These are phyloP conservation scores for Lycium ferocissimum DNA, from an alignment of 257 asterid species.

Conservation along the genomic window DNA sequence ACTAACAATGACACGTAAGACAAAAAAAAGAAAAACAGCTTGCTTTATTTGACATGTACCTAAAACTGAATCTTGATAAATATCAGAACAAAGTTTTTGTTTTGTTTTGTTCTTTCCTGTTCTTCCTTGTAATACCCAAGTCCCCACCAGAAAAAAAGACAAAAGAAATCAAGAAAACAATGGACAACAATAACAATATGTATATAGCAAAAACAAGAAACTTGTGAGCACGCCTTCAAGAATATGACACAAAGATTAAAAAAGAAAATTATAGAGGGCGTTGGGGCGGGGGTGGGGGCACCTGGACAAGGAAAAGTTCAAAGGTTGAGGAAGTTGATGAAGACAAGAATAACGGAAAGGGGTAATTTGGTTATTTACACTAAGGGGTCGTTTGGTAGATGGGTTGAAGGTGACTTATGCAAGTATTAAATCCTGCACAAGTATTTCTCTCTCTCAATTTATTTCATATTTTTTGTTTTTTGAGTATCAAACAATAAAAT, in stretches of 20 bases:
- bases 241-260: background rate
- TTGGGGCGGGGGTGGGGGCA: background rate
- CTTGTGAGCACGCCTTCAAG: constrained; percentile 25
- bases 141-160: background rate
- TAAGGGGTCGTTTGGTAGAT: too few species aligned
- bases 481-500: too few species aligned
- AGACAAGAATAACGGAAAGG: constrained; percentile 47
- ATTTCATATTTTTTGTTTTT: too few species aligned
- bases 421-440: too few species aligned
- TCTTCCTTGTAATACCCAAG: constrained; percentile 24
- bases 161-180: background rate
- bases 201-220: constrained; percentile 12
- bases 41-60: constrained; percentile 22
- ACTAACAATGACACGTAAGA: background rate
- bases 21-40: constrained; percentile 14
- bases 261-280: background rate
- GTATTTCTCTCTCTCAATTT: too few species aligned
- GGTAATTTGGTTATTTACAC: constrained; percentile 40
- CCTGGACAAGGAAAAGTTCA: constrained; percentile 29
- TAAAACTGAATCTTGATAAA: constrained; percentile 26
- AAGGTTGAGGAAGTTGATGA: constrained; percentile 38
- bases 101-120: background rate
- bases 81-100: background rate
- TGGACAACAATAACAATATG: background rate
- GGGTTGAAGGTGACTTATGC: too few species aligned